Evolutionary conservation across 2,329 filamentous ascomycete genomes (phyloP).

Genomic region (Lomentospora prolificans): DNA sequence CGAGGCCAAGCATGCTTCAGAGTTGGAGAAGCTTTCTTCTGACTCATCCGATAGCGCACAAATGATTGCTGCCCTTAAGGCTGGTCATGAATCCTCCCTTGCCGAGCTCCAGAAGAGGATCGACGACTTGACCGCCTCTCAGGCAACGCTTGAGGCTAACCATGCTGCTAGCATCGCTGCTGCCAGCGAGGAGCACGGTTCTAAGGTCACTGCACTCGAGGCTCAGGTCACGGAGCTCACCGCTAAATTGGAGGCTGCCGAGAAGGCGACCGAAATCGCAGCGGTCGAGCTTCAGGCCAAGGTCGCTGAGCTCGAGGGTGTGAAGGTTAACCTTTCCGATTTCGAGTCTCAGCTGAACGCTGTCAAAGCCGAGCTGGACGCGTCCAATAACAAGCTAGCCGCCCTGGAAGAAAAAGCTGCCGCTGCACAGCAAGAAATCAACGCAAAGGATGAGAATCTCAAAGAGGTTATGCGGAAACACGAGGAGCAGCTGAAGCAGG

Average conservation of each 20-base stretch:
- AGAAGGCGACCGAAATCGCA: conserved; percentile 32
- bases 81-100: conserved; percentile 36
- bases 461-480: conserved; percentile 45
- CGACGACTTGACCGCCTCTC: conserved; percentile 39
- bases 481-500: conserved; percentile 45
- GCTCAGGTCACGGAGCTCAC: conserved; percentile 41
- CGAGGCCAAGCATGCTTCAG: conserved; percentile 41
- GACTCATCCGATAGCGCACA: conserved; percentile 37
- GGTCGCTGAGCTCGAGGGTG: conserved; percentile 26
- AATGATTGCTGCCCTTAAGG: conserved; percentile 38
- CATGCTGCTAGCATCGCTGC: conserved; percentile 36
- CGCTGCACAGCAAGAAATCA: conserved; percentile 33
- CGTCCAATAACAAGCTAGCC: conserved; percentile 35
- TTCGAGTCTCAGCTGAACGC: conserved; percentile 36
- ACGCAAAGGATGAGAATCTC: conserved; percentile 38
- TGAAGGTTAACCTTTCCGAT: conserved; percentile 29
- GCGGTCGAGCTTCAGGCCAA: conserved; percentile 35
- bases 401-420: conserved; percentile 39
- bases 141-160: conserved; percentile 32
- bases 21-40: conserved; percentile 35
- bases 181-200: conserved; percentile 32
- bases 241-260: conserved; percentile 34
- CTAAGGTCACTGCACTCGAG: conserved; percentile 40
- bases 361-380: conserved; percentile 27
- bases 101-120: conserved; percentile 45